Conservation (phyloP, 306 rosid genomes). For the Dalbergia cultrata region DNA sequence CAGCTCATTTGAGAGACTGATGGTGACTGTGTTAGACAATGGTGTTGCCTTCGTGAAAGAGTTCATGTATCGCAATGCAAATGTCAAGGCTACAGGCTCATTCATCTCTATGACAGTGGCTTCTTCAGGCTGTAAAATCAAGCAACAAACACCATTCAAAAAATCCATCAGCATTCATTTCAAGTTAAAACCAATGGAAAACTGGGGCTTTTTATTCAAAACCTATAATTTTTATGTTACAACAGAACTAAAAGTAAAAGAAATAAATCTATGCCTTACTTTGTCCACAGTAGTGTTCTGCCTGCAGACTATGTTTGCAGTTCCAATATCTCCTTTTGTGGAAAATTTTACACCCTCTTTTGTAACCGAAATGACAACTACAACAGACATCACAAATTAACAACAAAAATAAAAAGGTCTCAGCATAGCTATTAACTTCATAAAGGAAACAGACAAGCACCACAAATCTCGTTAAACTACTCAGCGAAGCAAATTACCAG, state of each 20-base stretch:
- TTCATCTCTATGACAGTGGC: slow-evolving; percentile 74
- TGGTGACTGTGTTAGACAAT: slow-evolving; percentile 71
- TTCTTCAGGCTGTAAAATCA: slow-evolving; percentile 66
- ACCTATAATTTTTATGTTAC: background rate
- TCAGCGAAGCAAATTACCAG: slow-evolving; percentile 59
- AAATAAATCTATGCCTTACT: slow-evolving; percentile 53
- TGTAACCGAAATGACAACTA: slow-evolving; percentile 92
- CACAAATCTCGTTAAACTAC: background rate
- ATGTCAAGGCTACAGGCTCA: slow-evolving; percentile 88
- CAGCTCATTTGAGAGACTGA: slow-evolving; percentile 63
- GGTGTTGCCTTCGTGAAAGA: slow-evolving; percentile 95
- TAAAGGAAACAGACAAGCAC: background rate
- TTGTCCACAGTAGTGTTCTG: slow-evolving; percentile 93
- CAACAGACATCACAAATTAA: slow-evolving; percentile 32
- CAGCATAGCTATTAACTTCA: background rate
- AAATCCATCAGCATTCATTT: background rate
- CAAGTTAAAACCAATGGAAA: background rate
- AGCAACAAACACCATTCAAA: background rate
- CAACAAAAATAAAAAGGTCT: background rate
- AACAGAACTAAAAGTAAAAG: background rate
- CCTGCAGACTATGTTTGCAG: slow-evolving; percentile 93
- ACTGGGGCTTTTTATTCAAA: background rate
- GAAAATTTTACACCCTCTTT: slow-evolving; percentile 98
- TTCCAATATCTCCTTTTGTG: slow-evolving; percentile 90
- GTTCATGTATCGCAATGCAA: slow-evolving; percentile 93